These are phyloP conservation scores for Pyronema omphalodes DNA, from an alignment of 495 filamentous ascomycete species.

Conservation along the genomic window DNA sequence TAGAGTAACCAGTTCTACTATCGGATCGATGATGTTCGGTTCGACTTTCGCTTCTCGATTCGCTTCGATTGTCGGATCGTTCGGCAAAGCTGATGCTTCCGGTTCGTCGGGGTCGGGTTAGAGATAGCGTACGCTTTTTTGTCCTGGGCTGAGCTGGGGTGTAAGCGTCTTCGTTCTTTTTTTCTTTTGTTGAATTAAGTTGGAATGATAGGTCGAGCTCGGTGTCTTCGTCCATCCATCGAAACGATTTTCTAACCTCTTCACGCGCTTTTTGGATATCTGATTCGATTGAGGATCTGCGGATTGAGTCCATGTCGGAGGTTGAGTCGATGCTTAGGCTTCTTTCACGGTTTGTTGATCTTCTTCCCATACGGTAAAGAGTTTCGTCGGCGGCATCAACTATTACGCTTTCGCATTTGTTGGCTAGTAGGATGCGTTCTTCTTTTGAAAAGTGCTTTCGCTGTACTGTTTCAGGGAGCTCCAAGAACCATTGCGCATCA, in stretches of 20 bases:
- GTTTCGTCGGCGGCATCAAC: conserved; percentile 56
- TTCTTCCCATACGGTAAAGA: conserved; percentile 31
- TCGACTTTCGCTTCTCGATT: not conserved
- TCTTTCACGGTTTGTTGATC: conserved; percentile 14
- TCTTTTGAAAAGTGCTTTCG: conserved; percentile 52
- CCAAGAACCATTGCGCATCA: conserved; percentile 55
- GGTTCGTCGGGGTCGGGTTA: conserved; percentile 1
- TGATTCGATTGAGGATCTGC: conserved; percentile 17
- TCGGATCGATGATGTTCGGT: no score
- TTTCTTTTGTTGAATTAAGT: conserved; percentile 12
- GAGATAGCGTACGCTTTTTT: conserved; percentile 16
- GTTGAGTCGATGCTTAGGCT: conserved; percentile 22
- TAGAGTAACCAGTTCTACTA: no score
- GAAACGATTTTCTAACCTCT: conserved; percentile 48
- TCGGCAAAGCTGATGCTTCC: not conserved
- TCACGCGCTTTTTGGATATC: conserved; percentile 30
- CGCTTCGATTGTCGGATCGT: not conserved
- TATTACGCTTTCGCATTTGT: conserved; percentile 38
- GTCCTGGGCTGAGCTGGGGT: not conserved
- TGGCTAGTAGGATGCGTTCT: conserved; percentile 46
- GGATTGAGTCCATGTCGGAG: conserved; percentile 2
- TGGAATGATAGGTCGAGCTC: conserved; percentile 49
- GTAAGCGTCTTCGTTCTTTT: conserved; percentile 2
- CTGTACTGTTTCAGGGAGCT: conserved; percentile 52
- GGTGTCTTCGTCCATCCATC: conserved; percentile 64